phyloP scores from a whole-genome alignment of 768 basidiomycete species.

The Boletus rubroflammeus region DNA sequence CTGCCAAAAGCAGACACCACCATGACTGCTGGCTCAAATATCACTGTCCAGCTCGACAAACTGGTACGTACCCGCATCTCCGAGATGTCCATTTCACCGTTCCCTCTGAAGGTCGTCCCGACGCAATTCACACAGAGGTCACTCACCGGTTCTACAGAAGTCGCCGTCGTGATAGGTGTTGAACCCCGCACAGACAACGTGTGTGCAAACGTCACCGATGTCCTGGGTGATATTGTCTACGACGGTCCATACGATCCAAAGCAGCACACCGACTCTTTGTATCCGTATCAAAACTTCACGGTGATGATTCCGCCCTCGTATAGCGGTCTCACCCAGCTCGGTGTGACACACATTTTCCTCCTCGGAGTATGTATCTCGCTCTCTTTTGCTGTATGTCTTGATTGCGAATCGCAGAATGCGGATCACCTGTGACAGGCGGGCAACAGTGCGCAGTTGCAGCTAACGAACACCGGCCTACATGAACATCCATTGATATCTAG shows the following conservation, averaged over 20 bases:
- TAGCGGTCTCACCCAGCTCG: not conserved
- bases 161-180: conserved; percentile 8
- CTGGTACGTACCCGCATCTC: conserved; percentile 32
- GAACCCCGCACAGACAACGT: not conserved
- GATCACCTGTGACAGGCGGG: not conserved
- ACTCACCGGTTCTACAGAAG: not conserved
- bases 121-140: not conserved
- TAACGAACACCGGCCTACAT: not conserved
- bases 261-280: not conserved
- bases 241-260: not conserved
- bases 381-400: not conserved
- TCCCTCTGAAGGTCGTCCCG: not conserved
- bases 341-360: conserved; percentile 5
- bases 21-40: conserved; percentile 33
- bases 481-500: not conserved
- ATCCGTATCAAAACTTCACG: conserved; percentile 4
- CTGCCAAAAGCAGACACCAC: conserved; percentile 32
- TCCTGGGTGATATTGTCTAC: conserved; percentile 6
- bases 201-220: not conserved
- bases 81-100: not conserved
- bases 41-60: conserved; percentile 41
- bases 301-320: conserved; percentile 3
- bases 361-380: not conserved
- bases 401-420: not conserved
- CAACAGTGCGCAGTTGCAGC: not conserved